These are phyloP conservation scores for Isabelozyma rhagii DNA, from an alignment of 805 yeast genomes.

Conservation along the genomic window DNA sequence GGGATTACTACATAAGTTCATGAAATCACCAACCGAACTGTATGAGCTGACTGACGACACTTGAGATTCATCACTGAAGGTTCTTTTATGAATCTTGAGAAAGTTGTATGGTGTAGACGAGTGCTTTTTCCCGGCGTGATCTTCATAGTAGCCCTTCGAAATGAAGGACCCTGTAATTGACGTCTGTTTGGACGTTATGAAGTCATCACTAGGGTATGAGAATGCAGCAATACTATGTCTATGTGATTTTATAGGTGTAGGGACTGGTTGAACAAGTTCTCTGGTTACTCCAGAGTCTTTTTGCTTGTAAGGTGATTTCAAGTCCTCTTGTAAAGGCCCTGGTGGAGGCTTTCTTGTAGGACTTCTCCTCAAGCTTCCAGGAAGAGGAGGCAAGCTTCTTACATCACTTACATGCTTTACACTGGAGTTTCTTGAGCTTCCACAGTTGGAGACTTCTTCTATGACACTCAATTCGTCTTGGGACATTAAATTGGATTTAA, in stretches of 20 bases:
- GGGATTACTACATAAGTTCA: constrained; percentile 10
- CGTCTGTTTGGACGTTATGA: neutral
- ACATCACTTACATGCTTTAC: constrained; percentile 6
- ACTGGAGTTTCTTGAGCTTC: constrained; percentile 30
- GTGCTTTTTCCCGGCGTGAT: neutral
- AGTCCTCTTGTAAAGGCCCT: neutral
- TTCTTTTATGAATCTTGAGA: constrained; percentile 19
- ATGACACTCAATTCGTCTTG: constrained; percentile 41
- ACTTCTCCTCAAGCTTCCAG: constrained; percentile 2
- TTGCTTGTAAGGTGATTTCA: neutral
- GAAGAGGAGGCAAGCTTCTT: constrained; percentile 5
- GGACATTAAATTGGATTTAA: constrained; percentile 15
- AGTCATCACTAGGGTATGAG: neutral
- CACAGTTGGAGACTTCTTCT: constrained; percentile 33
- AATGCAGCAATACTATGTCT: neutral
- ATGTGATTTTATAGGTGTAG: neutral
- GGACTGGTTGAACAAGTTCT: neutral
- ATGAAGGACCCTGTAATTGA: neutral
- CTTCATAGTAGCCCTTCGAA: neutral
- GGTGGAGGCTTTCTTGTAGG: constrained; percentile 8
- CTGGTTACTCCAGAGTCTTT: neutral
- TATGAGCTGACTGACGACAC: constrained; percentile 37
- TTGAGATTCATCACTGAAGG: constrained; percentile 36
- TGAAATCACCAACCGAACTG: constrained; percentile 31
- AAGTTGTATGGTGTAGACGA: constrained; percentile 6